Conservation (phyloP, 352 stramenopile genomes). For the Pythium grandisporangium region DNA sequence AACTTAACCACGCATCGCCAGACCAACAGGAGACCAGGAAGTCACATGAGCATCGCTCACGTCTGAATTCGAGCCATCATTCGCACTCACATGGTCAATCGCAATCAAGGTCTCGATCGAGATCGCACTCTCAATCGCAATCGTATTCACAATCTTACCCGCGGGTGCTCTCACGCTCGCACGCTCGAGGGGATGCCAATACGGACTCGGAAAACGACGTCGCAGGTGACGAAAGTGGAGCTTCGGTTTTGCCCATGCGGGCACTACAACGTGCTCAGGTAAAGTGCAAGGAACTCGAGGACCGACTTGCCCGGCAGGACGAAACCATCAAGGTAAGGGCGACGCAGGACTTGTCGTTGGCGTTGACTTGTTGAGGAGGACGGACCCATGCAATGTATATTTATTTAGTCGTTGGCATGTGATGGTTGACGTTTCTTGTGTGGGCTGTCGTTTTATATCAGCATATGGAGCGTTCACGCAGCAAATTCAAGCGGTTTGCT, state of each 20-base stretch:
- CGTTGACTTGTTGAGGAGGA: not conserved
- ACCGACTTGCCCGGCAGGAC: conserved; percentile 57
- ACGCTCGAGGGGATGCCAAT: not conserved
- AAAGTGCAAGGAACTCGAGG: conserved; percentile 75
- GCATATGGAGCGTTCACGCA: conserved; percentile 76
- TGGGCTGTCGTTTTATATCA: too few species aligned
- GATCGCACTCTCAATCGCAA: too few species aligned
- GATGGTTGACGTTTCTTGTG: too few species aligned
- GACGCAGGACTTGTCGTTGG: not conserved
- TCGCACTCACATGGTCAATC: conserved; percentile 2
- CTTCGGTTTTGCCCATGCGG: conserved; percentile 49
- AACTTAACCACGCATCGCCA: conserved; percentile 32
- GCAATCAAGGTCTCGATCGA: too few species aligned
- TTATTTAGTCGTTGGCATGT: too few species aligned
- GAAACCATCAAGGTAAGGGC: conserved; percentile 68
- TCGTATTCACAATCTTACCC: too few species aligned
- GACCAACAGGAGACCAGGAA: not conserved
- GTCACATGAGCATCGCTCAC: not conserved
- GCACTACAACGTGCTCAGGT: conserved; percentile 57
- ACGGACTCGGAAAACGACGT: not conserved
- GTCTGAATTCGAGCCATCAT: not conserved
- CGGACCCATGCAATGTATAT: not conserved
- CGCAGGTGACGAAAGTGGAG: conserved; percentile 3
- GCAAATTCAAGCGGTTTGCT: conserved; percentile 81
- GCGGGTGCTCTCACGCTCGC: too few species aligned